Evolutionary conservation across 306 rosid species (phyloP).

Genomic region (Lupinus albus): DNA sequence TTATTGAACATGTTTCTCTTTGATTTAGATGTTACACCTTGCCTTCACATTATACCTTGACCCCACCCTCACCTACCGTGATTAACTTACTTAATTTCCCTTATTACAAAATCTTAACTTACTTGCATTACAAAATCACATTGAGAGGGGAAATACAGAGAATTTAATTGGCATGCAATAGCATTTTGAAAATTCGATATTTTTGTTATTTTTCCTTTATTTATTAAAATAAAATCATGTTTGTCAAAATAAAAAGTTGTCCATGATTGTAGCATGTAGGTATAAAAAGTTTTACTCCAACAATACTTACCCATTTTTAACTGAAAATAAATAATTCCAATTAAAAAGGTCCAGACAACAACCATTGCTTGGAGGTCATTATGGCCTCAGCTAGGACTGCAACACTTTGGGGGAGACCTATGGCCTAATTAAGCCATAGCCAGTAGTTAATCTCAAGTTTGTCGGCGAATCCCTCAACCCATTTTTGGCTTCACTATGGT

Average conservation of each 20-base stretch:
- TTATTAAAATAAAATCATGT: no score
- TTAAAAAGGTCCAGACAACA: slow-evolving; percentile 47
- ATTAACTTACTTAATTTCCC: slow-evolving; percentile 41
- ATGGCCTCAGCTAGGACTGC: slow-evolving; percentile 22
- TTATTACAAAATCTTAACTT: no score
- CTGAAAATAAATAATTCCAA: background rate
- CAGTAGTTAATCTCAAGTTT: slow-evolving; percentile 40
- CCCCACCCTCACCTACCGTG: slow-evolving; percentile 71
- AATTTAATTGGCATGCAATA: no score
- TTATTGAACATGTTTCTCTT: slow-evolving; percentile 44
- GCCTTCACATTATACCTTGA: slow-evolving; percentile 41
- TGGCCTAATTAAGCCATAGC: slow-evolving; percentile 43
- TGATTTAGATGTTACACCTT: slow-evolving; percentile 68
- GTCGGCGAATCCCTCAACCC: slow-evolving; percentile 56
- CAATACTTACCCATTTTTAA: no score
- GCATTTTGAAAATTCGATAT: no score
- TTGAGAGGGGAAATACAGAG: no score
- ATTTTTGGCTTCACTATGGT: slow-evolving; percentile 41
- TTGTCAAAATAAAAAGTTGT: no score
- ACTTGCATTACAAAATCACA: no score
- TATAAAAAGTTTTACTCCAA: no score
- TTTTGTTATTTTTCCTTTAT: no score
- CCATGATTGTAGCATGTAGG: no score
- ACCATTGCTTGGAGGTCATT: slow-evolving; percentile 50
- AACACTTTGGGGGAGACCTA: slow-evolving; percentile 34